Evolutionary conservation across 176 grass and related monocot species (phyloP), one percentile per base, ranked within the genome.

Genomic region (Oryza longistaminata): DNA sequence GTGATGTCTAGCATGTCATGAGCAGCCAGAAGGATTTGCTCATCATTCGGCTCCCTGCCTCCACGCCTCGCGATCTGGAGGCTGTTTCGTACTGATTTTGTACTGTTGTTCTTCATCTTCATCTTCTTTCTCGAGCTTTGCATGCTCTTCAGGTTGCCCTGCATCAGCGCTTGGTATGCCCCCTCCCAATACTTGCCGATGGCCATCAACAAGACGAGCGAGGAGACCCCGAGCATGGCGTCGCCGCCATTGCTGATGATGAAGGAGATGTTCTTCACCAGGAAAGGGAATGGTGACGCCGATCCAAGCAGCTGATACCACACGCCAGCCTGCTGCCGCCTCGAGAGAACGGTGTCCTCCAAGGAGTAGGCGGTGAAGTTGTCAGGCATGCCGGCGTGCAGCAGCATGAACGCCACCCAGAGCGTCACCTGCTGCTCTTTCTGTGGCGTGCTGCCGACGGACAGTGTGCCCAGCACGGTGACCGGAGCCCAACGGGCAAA

Each of bases 331-430:
- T 73, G 6, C 14, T 83, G 70, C 24, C 70, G 44, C 55, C 25
- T 11, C 69, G 83, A 29, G 44, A 85, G 70, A 76, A 82, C 3
- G 50, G 76, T 49, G 70, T 76, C 88, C 74, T 90, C 4, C 12
- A 90, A 5, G 4, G 88, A 81, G 55, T 77, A 86, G 35, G 88
- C 60, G 0, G 83, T 67, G 22, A 90, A 82, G 69, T 75, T 81
- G 35, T 90, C 88, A 0, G 44, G 88, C 7, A 75, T 74, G 4
- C 45, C 88, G 22, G 81, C 82, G 11, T 90, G 71, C 0, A 90
- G 22, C 2, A 90, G 61, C 42, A 90, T 33, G 64, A 90, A 90
- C 0, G 88, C 82, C 1, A 77, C 22, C 81, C 81, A 84, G 11
- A 83, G 66, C 5, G 53, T 33, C 1, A 73, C 22, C 21, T 75